Conservation (phyloP, 2,329 filamentous ascomycete species). For the Aspergillus intermedius region DNA sequence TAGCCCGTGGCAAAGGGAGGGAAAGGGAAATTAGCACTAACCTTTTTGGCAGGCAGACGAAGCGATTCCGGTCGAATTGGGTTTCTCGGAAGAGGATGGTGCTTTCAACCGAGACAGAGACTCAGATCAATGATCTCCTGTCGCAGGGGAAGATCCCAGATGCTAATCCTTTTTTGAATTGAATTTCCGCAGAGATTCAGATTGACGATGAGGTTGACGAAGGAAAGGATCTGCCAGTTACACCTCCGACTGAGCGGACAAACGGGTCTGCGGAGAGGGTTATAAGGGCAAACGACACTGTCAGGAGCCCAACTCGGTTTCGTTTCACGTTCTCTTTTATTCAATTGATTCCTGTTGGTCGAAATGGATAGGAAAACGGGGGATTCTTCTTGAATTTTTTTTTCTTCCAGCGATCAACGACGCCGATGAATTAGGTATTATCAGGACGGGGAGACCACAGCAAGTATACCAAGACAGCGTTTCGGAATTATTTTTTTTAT, state of each 20-base stretch:
- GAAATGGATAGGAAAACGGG: neutral
- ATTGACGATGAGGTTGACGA: neutral
- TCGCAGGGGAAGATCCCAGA: neutral
- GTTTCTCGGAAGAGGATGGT: conserved; percentile 4
- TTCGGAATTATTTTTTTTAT: conserved; percentile 5
- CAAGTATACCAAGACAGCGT: conserved; percentile 3
- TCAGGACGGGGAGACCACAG: conserved; percentile 13
- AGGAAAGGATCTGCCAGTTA: neutral
- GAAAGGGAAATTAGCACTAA: conserved; percentile 21
- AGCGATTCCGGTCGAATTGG: neutral
- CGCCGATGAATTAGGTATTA: conserved; percentile 19
- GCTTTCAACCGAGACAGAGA: conserved; percentile 21
- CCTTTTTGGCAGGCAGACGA: conserved; percentile 18
- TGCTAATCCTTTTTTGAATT: no score
- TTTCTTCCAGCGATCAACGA: neutral
- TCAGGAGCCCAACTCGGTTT: conserved; percentile 4
- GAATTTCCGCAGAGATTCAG: no score
- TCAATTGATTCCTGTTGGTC: neutral
- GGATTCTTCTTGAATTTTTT: neutral
- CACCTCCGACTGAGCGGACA: neutral
- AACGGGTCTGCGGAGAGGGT: neutral
- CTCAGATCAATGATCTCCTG: conserved; percentile 9
- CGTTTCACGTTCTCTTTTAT: conserved; percentile 6
- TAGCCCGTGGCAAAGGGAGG: conserved; percentile 13
- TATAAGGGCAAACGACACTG: neutral